phyloP scores from a whole-genome alignment of 192 early-diverging fungal genomes.

The Rhizophagus prolifer region DNA sequence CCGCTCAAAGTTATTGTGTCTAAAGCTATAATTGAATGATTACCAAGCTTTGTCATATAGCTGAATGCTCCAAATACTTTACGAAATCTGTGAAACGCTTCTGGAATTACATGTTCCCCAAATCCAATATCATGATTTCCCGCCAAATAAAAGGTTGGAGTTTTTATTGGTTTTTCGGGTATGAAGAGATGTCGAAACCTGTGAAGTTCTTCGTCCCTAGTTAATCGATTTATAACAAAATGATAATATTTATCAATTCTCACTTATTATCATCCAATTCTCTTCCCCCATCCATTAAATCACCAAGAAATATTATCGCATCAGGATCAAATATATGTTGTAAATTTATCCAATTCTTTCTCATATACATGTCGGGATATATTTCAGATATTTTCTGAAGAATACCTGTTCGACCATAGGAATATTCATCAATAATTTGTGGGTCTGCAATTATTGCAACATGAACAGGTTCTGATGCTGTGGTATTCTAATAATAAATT shows the following conservation, averaged over 20 bases:
- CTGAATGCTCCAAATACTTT: conserved; percentile 55
- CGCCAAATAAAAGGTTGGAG: conserved; percentile 55
- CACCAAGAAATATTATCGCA: conserved; percentile 76
- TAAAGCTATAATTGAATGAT: conserved; percentile 68
- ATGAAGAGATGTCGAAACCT: conserved; percentile 43
- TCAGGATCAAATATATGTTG: conserved; percentile 59
- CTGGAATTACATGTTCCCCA: conserved; percentile 52
- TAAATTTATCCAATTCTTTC: conserved; percentile 69
- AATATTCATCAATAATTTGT: conserved; percentile 89
- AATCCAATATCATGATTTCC: conserved; percentile 97
- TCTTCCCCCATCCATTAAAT: conserved; percentile 81
- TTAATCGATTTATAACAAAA: conserved; percentile 21
- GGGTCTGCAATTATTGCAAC: conserved; percentile 86
- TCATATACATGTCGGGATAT: conserved; percentile 86
- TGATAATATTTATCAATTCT: conserved; percentile 18
- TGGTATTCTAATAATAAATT: conserved; percentile 11
- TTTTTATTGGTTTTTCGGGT: conserved; percentile 17
- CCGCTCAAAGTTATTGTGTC: conserved; percentile 76
- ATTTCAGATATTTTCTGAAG: conserved; percentile 65
- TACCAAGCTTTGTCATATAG: conserved; percentile 49
- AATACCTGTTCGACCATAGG: conserved; percentile 72
- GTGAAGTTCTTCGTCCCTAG: conserved; percentile 51
- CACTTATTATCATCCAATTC: conserved; percentile 50
- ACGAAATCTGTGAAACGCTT: conserved; percentile 49
- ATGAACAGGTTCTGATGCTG: not conserved